Conservation (phyloP, 768 basidiomycete species). For the Mycena filopes region DNA sequence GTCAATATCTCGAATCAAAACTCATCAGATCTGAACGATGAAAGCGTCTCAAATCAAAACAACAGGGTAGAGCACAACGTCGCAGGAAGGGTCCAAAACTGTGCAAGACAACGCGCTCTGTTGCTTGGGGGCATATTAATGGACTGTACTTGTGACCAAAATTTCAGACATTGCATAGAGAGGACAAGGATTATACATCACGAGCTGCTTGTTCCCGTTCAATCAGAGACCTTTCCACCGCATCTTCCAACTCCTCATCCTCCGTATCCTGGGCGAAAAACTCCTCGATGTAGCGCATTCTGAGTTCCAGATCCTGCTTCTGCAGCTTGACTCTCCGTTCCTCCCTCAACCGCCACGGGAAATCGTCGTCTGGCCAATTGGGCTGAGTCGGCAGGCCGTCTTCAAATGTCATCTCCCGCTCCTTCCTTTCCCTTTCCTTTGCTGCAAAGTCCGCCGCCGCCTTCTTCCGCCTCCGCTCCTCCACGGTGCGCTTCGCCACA, state of each 20-base stretch:
- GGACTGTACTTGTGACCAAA: background rate
- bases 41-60: too few relatives aligned
- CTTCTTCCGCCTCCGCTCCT: constrained; percentile 29
- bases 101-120: too few relatives aligned
- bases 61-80: too few relatives aligned
- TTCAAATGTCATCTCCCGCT: constrained; percentile 30
- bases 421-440: constrained; percentile 32
- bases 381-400: constrained; percentile 45
- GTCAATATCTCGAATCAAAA: too few relatives aligned
- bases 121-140: too few relatives aligned
- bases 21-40: too few relatives aligned
- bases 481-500: constrained; percentile 22
- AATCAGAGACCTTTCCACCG: constrained; percentile 22
- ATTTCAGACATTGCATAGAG: constrained; percentile 8
- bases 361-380: constrained; percentile 65
- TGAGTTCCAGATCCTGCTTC: constrained; percentile 52
- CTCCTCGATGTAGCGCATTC: constrained; percentile 57
- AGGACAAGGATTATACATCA: constrained; percentile 24
- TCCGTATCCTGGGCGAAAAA: constrained; percentile 65
- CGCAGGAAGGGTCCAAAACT: too few relatives aligned
- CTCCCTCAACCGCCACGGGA: constrained; percentile 61
- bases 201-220: constrained; percentile 22
- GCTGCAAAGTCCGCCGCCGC: constrained; percentile 46
- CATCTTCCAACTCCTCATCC: constrained; percentile 45
- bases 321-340: constrained; percentile 47